Conservation (phyloP, 2,329 filamentous ascomycete species). For the Colletotrichum sp. region DNA sequence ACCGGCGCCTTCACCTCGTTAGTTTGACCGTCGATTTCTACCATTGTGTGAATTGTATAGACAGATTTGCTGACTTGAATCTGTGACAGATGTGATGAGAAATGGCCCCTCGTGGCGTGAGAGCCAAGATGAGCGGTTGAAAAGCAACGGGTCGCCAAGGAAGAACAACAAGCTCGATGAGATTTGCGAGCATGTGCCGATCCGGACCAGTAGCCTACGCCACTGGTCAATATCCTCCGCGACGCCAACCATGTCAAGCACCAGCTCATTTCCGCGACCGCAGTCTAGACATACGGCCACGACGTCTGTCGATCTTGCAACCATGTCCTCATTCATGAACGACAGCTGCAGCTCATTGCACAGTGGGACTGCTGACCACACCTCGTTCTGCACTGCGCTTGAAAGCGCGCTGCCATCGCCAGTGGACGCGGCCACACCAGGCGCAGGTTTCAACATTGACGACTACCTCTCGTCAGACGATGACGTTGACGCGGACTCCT, state of each 20-base stretch:
- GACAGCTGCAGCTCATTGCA: slow-evolving; percentile 19
- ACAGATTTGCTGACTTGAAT: not conserved
- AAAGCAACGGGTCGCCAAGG: slow-evolving; percentile 27
- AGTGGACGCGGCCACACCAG: not conserved
- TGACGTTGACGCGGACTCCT: slow-evolving; percentile 41
- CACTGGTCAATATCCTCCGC: slow-evolving; percentile 48
- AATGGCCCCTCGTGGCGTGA: slow-evolving; percentile 16
- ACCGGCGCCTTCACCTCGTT: slow-evolving; percentile 28
- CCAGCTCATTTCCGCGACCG: slow-evolving; percentile 44
- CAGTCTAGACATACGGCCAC: slow-evolving; percentile 48
- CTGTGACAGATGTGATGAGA: slow-evolving; percentile 15
- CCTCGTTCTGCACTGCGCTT: slow-evolving; percentile 15
- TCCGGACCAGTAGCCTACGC: slow-evolving; percentile 40
- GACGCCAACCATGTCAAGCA: slow-evolving; percentile 43
- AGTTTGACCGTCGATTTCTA: slow-evolving; percentile 24
- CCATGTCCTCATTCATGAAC: slow-evolving; percentile 16
- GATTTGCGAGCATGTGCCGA: slow-evolving; percentile 39
- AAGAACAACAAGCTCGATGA: slow-evolving; percentile 33
- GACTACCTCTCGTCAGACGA: slow-evolving; percentile 43
- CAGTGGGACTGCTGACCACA: slow-evolving; percentile 17
- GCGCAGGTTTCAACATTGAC: slow-evolving; percentile 38
- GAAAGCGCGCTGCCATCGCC: slow-evolving; percentile 12
- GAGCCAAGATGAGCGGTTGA: slow-evolving; percentile 21
- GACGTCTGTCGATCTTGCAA: slow-evolving; percentile 47
- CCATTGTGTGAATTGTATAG: not conserved